These are phyloP conservation scores for Helenozyma rhizophorensis DNA, from an alignment of 805 yeast species.

Conservation along the genomic window DNA sequence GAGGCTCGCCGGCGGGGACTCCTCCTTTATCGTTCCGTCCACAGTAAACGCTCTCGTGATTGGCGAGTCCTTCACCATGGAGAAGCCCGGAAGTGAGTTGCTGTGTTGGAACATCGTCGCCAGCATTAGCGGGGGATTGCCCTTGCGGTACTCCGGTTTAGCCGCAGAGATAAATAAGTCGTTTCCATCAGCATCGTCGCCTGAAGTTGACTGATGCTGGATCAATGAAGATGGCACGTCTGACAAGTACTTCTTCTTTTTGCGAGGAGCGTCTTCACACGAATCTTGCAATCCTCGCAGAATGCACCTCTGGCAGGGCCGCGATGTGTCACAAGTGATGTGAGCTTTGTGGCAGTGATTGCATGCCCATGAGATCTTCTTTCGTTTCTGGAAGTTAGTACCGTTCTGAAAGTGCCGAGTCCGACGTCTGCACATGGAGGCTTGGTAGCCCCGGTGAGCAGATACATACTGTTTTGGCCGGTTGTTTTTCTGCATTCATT, in stretches of 20 bases:
- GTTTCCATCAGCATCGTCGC: too few relatives aligned
- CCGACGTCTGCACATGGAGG: not conserved
- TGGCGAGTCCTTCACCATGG: not conserved
- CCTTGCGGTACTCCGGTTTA: constrained; percentile 2
- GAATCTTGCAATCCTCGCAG: constrained; percentile 60
- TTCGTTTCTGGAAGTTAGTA: constrained; percentile 23
- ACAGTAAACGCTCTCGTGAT: too few relatives aligned
- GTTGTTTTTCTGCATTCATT: not conserved
- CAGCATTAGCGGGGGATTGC: constrained; percentile 5
- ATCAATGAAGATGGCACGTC: constrained; percentile 44
- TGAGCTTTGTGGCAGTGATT: constrained; percentile 88
- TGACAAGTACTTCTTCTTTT: constrained; percentile 72
- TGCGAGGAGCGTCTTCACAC: constrained; percentile 89
- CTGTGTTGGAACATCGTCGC: constrained; percentile 15
- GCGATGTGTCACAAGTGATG: constrained; percentile 80
- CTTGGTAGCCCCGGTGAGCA: not conserved
- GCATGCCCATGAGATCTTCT: constrained; percentile 84
- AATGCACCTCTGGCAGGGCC: constrained; percentile 82
- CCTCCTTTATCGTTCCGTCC: too few relatives aligned
- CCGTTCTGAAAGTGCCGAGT: not conserved
- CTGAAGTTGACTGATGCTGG: not conserved
- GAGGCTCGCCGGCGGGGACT: too few relatives aligned
- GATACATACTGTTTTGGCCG: constrained; percentile 2
- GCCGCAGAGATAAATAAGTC: constrained; percentile 1
- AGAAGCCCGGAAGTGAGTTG: constrained; percentile 11